A percentile compares a stretch with the other conserved stretches of the same genome.
Conservation (phyloP, 352 stramenopile species). For the Pythium biforme region DNA sequence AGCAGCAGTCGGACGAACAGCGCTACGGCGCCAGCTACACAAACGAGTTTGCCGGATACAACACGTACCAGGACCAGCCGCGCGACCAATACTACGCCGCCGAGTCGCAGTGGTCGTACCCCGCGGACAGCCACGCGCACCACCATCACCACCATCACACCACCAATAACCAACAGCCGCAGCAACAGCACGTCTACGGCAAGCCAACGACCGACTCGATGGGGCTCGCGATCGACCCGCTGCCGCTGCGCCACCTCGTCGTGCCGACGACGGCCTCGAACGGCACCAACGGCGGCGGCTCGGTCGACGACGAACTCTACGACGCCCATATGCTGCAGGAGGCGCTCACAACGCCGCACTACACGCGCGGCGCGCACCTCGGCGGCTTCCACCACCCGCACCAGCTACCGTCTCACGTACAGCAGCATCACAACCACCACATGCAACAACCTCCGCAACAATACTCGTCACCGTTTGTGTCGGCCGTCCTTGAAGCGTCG, state of each 20-base stretch:
- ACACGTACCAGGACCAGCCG: conserved; percentile 10
- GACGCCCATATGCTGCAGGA: conserved; percentile 39
- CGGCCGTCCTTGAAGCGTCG: conserved; percentile 24
- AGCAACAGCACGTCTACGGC: conserved; percentile 13
- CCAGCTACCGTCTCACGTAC: conserved; percentile 1
- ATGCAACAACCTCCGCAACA: conserved; percentile 6
- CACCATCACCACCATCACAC: conserved; percentile 7
- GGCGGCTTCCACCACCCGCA: conserved; percentile 22
- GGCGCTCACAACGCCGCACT: conserved; percentile 28
- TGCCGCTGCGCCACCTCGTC: conserved; percentile 22
- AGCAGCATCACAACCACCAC: conserved; percentile 11
- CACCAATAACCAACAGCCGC: neutral
- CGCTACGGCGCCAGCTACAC: conserved; percentile 15
- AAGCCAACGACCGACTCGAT: conserved; percentile 21
- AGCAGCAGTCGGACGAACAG: conserved; percentile 10
- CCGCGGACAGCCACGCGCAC: conserved; percentile 7
- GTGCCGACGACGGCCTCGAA: conserved; percentile 7
- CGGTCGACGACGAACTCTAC: conserved; percentile 33
- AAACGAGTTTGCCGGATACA: conserved; percentile 3
- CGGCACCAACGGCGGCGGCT: neutral
- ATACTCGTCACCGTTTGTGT: conserved; percentile 26
- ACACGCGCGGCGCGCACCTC: conserved; percentile 12
- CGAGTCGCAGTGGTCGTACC: conserved; percentile 19
- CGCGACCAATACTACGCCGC: conserved; percentile 14
- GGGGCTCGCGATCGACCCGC: conserved; percentile 21